Percentiles rank a stretch among this genome's conserved stretches.
These are phyloP conservation scores for Apiotrichum domesticum DNA, from an alignment of 1,284 basidiomycete species.

Conservation along the genomic window DNA sequence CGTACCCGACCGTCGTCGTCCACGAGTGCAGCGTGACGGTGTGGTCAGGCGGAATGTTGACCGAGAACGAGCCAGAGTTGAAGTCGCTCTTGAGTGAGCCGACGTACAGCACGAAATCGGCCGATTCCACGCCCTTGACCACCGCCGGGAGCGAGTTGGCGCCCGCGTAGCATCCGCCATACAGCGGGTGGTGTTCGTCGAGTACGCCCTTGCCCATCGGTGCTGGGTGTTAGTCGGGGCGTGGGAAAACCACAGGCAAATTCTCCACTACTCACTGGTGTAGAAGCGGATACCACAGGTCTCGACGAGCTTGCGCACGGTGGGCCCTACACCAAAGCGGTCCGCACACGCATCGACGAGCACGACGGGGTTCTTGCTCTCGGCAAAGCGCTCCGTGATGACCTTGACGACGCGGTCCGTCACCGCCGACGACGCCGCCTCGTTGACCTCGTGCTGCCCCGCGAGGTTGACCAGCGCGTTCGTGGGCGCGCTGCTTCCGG, in stretches of 20 bases:
- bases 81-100: constrained; percentile 80
- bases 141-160: constrained; percentile 65
- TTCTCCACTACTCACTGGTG: constrained; percentile 46
- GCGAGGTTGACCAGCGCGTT: constrained; percentile 4
- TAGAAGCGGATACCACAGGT: constrained; percentile 67
- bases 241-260: no score
- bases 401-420: constrained; percentile 68
- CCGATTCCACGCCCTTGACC: constrained; percentile 68
- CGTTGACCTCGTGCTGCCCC: neutral
- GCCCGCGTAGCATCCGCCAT: constrained; percentile 83
- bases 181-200: constrained; percentile 72
- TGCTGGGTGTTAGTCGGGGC: constrained; percentile 1
- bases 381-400: constrained; percentile 60
- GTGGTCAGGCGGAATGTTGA: constrained; percentile 54
- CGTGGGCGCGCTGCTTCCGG: constrained; percentile 3
- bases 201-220: constrained; percentile 74
- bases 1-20: constrained; percentile 58
- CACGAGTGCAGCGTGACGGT: constrained; percentile 72
- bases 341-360: constrained; percentile 84
- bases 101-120: constrained; percentile 77
- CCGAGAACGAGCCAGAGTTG: constrained; percentile 58
- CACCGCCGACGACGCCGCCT: constrained; percentile 54
- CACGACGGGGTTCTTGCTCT: constrained; percentile 65
- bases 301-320: constrained; percentile 63
- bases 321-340: constrained; percentile 66